Base-by-base conservation (phyloP, 164 flowering plant species). In the Nelumbo lutea region DNA sequence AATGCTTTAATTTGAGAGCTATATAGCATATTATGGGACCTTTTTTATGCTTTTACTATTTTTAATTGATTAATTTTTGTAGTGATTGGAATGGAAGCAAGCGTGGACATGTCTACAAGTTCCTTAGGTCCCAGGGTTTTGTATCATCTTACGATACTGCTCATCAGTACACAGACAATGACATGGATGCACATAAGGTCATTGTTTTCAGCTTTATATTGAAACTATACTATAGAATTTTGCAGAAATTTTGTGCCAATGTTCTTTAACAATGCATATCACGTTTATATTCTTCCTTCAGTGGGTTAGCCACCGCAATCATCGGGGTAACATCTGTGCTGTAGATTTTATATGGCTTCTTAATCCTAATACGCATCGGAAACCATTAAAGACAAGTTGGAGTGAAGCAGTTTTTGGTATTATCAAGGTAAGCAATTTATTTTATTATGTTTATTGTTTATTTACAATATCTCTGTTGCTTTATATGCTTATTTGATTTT, bases 71-170 rank as follows among this genome's bases (percentile, higher is more conserved):
- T 27, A 14, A 15, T 45, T 64, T 51, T 67, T 71, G 27, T 72
- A 92, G 98, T 72, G 99, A 95, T 67, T 95, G 97, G 99, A 95
- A 95, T 76, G 99, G 99, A 55, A 92, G 97, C 83, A 92, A 92
- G 83, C 86, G 96, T 15, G 99, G 99, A 38, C 96, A 90, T 80
- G 91, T 95, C 58, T 95, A 95, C 84, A 88, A 83, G 77, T 95
- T 95, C 77, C 88, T 95, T 43, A 84, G 99, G 73, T 95, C 98
- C 45, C 98, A 88, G 68, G 98, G 99, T 0, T 95, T 95, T 78
- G 93, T 87, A 3, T 95, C 99, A 67, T 88, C 99, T 53, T 95
- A 95, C 84, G 99, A 95, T 77, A 82, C 94, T 73, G 99, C 95
- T 77, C 98, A 93, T 77, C 94, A 78, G 66, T 95, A 95, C 72